Evolutionary conservation across 129 eudicot species (phyloP).

Genomic region (Calendula officinalis): DNA sequence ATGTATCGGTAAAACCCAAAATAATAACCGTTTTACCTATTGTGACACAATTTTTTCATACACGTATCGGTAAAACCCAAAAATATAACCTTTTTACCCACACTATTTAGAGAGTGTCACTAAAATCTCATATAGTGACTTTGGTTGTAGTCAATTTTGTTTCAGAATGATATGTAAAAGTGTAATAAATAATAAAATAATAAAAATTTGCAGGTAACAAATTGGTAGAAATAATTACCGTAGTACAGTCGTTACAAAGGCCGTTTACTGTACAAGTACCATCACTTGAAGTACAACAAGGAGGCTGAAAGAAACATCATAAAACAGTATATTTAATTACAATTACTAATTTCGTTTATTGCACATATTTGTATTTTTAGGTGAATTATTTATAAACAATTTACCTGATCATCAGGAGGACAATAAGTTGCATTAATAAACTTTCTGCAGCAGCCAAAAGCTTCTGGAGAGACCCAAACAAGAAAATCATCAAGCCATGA

Average conservation of each 20-base stretch:
- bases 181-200: conserved; percentile 1
- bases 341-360: conserved; percentile 4
- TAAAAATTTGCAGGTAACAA: conserved; percentile 1
- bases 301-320: conserved; percentile 65
- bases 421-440: conserved; percentile 86
- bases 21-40: too few species aligned
- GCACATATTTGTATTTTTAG: background rate
- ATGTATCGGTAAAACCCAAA: too few species aligned
- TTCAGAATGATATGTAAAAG: background rate
- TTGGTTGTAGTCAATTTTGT: background rate
- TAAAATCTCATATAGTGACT: too few species aligned
- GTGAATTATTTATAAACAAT: background rate
- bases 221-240: conserved; percentile 52
- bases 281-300: conserved; percentile 79
- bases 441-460: conserved; percentile 98
- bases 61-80: too few species aligned
- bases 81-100: too few species aligned
- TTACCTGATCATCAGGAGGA: conserved; percentile 92
- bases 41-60: too few species aligned
- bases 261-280: conserved; percentile 56
- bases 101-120: too few species aligned
- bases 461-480: conserved; percentile 99
- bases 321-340: background rate
- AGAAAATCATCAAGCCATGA: conserved; percentile 99
- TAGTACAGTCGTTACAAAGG: conserved; percentile 84